These are phyloP conservation scores for Microsporum ferrugineum DNA, from an alignment of 2,329 filamentous ascomycete genomes.

Conservation along the genomic window DNA sequence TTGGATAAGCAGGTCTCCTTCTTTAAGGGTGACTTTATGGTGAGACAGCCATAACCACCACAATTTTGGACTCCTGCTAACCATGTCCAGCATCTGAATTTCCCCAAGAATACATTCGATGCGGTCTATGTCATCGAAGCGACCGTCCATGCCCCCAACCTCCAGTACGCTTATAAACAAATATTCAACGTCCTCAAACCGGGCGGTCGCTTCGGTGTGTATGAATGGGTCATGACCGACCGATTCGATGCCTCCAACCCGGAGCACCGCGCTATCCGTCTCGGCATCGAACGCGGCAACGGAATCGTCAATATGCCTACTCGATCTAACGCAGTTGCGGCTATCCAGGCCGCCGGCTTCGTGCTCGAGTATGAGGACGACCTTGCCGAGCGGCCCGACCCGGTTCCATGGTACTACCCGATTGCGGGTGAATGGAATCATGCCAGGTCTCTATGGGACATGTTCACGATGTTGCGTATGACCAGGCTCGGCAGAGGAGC, in stretches of 20 bases:
- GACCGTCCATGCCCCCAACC: conserved; percentile 81
- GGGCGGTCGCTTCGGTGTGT: conserved; percentile 88
- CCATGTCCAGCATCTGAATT: conserved; percentile 64
- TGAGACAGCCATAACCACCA: background rate
- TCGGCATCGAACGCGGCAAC: conserved; percentile 89
- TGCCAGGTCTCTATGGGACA: conserved; percentile 63
- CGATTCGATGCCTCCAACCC: conserved; percentile 82
- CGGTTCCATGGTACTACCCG: conserved; percentile 88
- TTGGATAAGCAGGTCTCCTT: conserved; percentile 69
- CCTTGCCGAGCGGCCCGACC: conserved; percentile 62
- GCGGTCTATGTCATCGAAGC: conserved; percentile 96
- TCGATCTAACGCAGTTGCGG: conserved; percentile 64
- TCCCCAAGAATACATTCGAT: conserved; percentile 83
- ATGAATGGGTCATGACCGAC: conserved; percentile 99
- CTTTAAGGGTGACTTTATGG: conserved; percentile 90
- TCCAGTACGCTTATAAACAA: conserved; percentile 85
- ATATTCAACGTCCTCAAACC: conserved; percentile 94
- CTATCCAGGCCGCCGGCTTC: conserved; percentile 81
- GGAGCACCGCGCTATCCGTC: conserved; percentile 75
- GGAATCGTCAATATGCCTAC: conserved; percentile 97
- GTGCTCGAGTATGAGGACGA: conserved; percentile 75
- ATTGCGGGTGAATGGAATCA: conserved; percentile 75
- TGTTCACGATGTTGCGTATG: conserved; percentile 78
- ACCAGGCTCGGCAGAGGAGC: conserved; percentile 67
- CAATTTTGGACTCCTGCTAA: background rate